Evolutionary conservation across 2,329 filamentous ascomycete genomes (phyloP).

Genomic region (Botryotinia calthae): DNA sequence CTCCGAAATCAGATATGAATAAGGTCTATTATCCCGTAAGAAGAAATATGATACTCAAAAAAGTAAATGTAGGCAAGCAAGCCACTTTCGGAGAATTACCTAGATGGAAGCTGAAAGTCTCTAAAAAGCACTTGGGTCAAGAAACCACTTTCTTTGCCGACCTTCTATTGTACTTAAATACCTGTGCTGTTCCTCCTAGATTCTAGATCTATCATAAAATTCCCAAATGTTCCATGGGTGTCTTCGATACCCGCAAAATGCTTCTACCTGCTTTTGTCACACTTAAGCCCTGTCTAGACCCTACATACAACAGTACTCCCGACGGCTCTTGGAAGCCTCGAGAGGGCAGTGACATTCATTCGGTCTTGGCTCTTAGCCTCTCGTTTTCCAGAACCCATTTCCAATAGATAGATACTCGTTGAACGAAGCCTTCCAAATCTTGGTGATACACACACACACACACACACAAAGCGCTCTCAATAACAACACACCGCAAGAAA

Average conservation of each 20-base stretch:
- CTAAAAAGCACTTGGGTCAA: conserved; percentile 4
- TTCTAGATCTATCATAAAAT: conserved; percentile 13
- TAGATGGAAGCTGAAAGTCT: conserved; percentile 8
- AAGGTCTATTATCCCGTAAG: neutral
- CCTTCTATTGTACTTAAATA: conserved; percentile 14
- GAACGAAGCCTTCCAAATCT: neutral
- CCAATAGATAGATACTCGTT: neutral
- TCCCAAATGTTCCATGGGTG: neutral
- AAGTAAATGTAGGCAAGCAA: conserved; percentile 10
- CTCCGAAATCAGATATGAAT: neutral
- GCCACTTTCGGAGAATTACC: conserved; percentile 8
- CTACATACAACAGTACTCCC: conserved; percentile 7
- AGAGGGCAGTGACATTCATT: conserved; percentile 18
- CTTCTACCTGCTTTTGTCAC: neutral
- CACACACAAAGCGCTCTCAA: neutral
- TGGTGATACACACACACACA: neutral
- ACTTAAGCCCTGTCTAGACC: conserved; percentile 9
- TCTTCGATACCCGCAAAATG: neutral
- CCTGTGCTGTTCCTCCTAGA: neutral
- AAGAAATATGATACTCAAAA: neutral
- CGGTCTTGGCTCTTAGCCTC: neutral
- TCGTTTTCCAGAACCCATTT: neutral
- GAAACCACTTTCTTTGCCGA: neutral
- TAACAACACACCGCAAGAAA: neutral
- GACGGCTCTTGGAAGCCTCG: conserved; percentile 12